phyloP scores from a whole-genome alignment of 805 yeast species.

The Saccharomyces jurei region DNA sequence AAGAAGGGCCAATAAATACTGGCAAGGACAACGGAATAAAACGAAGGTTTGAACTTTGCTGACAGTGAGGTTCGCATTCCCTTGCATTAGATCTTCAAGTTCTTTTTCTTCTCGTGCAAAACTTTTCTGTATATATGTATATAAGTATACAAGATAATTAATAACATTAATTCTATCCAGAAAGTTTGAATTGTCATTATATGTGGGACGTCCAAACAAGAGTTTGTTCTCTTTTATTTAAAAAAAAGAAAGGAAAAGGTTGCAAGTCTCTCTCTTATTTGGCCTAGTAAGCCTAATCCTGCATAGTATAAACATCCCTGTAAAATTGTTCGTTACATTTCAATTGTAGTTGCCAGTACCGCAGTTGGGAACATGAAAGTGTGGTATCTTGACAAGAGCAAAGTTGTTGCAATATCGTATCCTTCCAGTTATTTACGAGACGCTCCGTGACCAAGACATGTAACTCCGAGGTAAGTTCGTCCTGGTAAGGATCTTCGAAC shows the following conservation, averaged over 20 bases:
- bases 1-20: neutral
- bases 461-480: slow-evolving; percentile 15
- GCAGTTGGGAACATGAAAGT: slow-evolving; percentile 17
- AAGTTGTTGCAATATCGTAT: slow-evolving; percentile 18
- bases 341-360: slow-evolving; percentile 22
- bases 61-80: neutral
- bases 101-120: neutral
- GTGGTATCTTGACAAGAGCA: slow-evolving; percentile 19
- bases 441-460: slow-evolving; percentile 15
- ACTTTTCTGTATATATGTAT: neutral
- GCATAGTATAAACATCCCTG: slow-evolving; percentile 12
- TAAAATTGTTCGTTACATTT: slow-evolving; percentile 18
- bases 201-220: neutral
- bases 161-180: neutral
- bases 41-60: neutral
- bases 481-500: slow-evolving; percentile 12
- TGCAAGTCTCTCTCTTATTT: too few relatives aligned
- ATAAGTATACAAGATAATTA: neutral
- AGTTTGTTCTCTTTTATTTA: neutral
- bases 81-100: neutral
- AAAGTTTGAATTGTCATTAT: neutral
- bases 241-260: neutral
- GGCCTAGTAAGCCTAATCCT: neutral
- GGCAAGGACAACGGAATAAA: neutral
- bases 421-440: slow-evolving; percentile 22